Base-by-base conservation (phyloP, 495 filamentous ascomycete species). In the Podospora appendiculata region DNA sequence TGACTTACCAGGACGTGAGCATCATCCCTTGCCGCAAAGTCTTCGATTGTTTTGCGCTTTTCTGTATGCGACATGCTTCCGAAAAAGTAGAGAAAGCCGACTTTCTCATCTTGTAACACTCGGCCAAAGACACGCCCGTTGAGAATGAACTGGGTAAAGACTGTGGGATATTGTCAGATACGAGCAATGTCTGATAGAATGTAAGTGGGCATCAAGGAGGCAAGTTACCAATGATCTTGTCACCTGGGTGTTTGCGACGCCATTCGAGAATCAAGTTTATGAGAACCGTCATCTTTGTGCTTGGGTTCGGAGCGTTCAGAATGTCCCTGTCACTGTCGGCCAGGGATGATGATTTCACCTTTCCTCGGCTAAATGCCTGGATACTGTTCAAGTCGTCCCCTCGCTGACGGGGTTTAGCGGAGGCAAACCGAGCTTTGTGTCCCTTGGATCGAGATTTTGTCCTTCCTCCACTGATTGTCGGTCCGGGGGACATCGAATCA, bases 81-180 rank as follows among this genome's bases (percentile, higher is more conserved):
- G 25, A 45, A 50, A 40, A 56, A 57, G 46, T 71, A 68, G 17
- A 71, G 45, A 43, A 65, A 68, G 3, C 52, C 38, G 54, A 68
- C 61, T 6, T 53, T 40, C 9, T 60, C 61, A 12, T 50, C 39
- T 0, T 61, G 40, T 16, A 66, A 60, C 33, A 60, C 60, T 1
- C 48, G 46, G 43, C 67, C 64, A 13, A 74, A 41, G 12, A 71
- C 39, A 33, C 62, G 61, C 18, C 68, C 65, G 14, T 58, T 60
- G 4, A 46, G 47, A 34, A 57, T 58, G 63, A 66, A 72, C n/a
- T 53, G 59, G 10, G 67, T 67, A 53, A 73, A 75, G 8, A 73
- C 63, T 52, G 67, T n/a, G n/a, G n/a, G n/a, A n/a, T n/a, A 33
- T 3, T 16, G 4, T 17, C 8, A 3, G 18, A 2, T 32, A 36